Percentiles rank a stretch among this genome's conserved stretches.
phyloP scores from a whole-genome alignment of 306 rosid genomes.

The Rubus idaeus region DNA sequence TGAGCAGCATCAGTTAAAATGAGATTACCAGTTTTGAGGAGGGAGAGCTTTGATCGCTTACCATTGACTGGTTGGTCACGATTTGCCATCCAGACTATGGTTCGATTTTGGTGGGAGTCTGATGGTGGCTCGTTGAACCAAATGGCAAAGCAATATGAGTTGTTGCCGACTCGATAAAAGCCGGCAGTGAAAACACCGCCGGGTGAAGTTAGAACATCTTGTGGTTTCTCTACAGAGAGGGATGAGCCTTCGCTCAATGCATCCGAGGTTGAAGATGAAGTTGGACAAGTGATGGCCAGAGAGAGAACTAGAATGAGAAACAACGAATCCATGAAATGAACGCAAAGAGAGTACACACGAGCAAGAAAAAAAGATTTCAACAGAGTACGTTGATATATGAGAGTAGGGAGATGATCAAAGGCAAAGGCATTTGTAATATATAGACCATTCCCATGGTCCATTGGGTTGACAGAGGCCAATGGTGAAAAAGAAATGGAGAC shows the following conservation, averaged over 20 bases:
- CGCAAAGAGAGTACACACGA: neutral
- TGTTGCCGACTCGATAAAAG: slow-evolving; percentile 41
- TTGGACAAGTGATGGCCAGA: slow-evolving; percentile 5
- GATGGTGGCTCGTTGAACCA: slow-evolving; percentile 40
- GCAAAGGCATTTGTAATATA: neutral
- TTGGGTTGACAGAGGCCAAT: neutral
- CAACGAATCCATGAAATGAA: slow-evolving; percentile 18
- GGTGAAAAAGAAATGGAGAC: neutral
- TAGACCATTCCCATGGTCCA: neutral
- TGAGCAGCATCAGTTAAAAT: slow-evolving; percentile 33
- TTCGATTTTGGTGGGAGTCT: neutral
- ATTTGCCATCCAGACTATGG: slow-evolving; percentile 57
- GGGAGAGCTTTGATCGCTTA: slow-evolving; percentile 41
- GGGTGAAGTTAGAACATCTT: slow-evolving; percentile 35
- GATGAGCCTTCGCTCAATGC: slow-evolving; percentile 35
- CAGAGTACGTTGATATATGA: neutral
- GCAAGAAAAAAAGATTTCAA: neutral
- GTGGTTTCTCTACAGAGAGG: slow-evolving; percentile 33
- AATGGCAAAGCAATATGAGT: slow-evolving; percentile 59
- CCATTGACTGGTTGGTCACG: slow-evolving; percentile 50
- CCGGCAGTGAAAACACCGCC: slow-evolving; percentile 46
- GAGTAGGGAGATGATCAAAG: neutral
- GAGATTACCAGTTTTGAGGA: slow-evolving; percentile 39
- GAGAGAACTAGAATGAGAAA: slow-evolving; percentile 22
- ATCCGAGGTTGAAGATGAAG: slow-evolving; percentile 27